A percentile compares a stretch with the other conserved stretches of the same genome.
Evolutionary conservation across 2,329 filamentous ascomycete species (phyloP).

Genomic region (Colletotrichum sp.): DNA sequence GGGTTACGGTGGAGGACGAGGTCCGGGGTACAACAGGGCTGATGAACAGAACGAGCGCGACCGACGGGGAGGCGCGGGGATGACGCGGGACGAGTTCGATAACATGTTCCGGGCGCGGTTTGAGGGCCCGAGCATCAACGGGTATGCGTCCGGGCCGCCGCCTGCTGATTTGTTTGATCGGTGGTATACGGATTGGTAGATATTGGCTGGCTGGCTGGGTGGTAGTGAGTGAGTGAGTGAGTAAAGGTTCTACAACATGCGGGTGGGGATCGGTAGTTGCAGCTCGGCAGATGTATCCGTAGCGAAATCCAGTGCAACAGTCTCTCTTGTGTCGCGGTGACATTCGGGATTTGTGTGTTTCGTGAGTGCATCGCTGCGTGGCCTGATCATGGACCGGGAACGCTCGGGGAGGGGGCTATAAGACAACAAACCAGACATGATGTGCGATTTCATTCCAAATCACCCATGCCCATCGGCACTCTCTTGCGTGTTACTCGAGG

Average conservation of each 20-base stretch:
- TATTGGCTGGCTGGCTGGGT: neutral
- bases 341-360: neutral
- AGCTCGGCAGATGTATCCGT: neutral
- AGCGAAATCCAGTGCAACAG: neutral
- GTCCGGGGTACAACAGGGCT: neutral
- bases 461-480: neutral
- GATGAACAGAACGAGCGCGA: neutral
- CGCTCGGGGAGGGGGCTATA: neutral
- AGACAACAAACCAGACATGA: neutral
- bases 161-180: neutral
- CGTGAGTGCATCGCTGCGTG: neutral
- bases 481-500: neutral
- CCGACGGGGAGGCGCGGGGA: neutral
- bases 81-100: conserved; percentile 1
- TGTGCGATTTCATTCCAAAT: neutral
- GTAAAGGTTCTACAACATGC: neutral
- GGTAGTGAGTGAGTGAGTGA: neutral
- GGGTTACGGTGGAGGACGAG: neutral
- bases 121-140: neutral
- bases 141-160: neutral
- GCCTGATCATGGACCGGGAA: neutral
- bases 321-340: neutral
- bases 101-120: neutral
- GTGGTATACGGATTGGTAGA: neutral
- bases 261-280: neutral